Base-by-base conservation (phyloP, 148 eudicot genomes). In the Amaranthus cruentus region DNA sequence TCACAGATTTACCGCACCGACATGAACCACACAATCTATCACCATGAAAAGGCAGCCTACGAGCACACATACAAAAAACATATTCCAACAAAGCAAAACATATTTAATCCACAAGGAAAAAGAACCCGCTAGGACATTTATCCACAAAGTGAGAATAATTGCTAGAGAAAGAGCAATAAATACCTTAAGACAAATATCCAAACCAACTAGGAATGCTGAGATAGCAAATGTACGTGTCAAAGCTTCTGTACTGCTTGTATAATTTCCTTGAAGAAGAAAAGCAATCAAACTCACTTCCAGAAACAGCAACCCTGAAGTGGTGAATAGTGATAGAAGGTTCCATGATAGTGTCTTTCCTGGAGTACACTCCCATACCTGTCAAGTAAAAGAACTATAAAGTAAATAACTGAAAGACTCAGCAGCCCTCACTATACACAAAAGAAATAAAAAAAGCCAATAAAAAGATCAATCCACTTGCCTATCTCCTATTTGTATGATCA, bases 201-300 rank as follows among this genome's bases (percentile, higher is more conserved):
- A 73, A 75, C 89, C 93, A 79, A 89, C 91, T 64, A 91, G 73
- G 59, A 89, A 68, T 21, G 88, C 91, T 47, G 97, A 91, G 74
- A 91, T 70, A 55, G 83, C 84, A 81, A 91, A 91, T 11, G 97
- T 89, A 66, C 86, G 87, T 46, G 90, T 87, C 75, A 91, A 77
- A 74, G 93, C 90, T 79, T 91, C 97, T 74, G 78, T 70, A 15
- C 97, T 91, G 78, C 86, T 89, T 2, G 85, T 81, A 81, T 87
- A 77, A 74, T 88, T 88, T 75, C 93, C 97, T 83, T 91, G 97
- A 72, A 91, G 94, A 80, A 91, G 75, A 81, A 91, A 91, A 62
- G 97, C 93, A 82, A 91, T 86, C 85, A 91, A 87, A 85, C 97
- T 91, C 65, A 91, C 90, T 88, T 91, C 97, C 72, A 91, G 87